Conservation (phyloP, 2,329 filamentous ascomycete species). For the Chrysosphaeria jannelii region DNA sequence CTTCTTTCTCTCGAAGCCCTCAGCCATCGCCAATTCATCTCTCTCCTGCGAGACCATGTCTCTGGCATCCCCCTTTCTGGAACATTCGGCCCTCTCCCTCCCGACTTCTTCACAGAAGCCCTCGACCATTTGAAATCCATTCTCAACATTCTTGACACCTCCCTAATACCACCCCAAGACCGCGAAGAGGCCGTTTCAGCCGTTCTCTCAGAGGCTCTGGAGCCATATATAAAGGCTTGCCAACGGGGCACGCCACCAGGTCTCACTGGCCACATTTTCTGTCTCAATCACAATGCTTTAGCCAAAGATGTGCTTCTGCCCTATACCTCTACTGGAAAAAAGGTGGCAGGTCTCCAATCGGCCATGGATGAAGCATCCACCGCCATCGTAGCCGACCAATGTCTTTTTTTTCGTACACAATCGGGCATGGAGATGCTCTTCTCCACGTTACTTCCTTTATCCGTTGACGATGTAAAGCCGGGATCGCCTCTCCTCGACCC, state of each 20-base stretch:
- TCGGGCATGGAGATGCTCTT: slow-evolving; percentile 44
- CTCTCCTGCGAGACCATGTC: slow-evolving; percentile 52
- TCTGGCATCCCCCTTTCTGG: slow-evolving; percentile 36
- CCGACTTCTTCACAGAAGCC: slow-evolving; percentile 53
- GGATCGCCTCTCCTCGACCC: slow-evolving; percentile 31
- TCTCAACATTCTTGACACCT: slow-evolving; percentile 68
- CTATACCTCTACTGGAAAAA: slow-evolving; percentile 31
- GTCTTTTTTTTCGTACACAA: slow-evolving; percentile 37
- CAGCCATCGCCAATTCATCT: slow-evolving; percentile 38
- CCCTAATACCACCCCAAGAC: slow-evolving; percentile 27
- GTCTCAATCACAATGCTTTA: too few species aligned
- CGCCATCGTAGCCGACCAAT: slow-evolving; percentile 35
- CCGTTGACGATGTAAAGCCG: slow-evolving; percentile 11
- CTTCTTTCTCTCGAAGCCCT: too few species aligned
- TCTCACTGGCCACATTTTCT: too few species aligned
- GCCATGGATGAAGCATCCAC: slow-evolving; percentile 22
- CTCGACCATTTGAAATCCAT: slow-evolving; percentile 49
- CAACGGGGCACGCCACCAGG: too few species aligned
- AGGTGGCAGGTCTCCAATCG: slow-evolving; percentile 22
- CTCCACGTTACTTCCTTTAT: slow-evolving; percentile 16
- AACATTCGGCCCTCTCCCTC: slow-evolving; percentile 46
- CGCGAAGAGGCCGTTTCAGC: slow-evolving; percentile 40
- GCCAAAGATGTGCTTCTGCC: slow-evolving; percentile 22
- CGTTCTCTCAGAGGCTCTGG: slow-evolving; percentile 49
- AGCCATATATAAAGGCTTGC: slow-evolving; percentile 66